A percentile compares a stretch with the other conserved stretches of the same genome.
phyloP scores from a whole-genome alignment of 1,284 basidiomycete genomes.

The Irpex sp. region DNA sequence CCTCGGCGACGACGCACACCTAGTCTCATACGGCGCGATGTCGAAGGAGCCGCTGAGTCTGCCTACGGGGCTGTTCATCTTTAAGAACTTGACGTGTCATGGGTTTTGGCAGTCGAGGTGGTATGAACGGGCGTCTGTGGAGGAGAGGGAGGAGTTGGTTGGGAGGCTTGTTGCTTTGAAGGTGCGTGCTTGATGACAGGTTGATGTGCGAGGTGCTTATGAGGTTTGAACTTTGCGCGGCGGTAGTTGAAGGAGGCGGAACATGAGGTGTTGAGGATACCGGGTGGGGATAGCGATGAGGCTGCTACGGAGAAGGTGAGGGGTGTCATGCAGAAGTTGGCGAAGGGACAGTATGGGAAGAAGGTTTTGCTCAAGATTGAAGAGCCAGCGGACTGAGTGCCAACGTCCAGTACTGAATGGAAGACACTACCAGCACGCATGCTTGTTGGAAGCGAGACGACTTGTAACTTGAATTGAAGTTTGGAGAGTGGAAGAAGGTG shows the following conservation, averaged over 20 bases:
- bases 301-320: constrained; percentile 46
- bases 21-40: constrained; percentile 89
- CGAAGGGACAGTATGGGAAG: constrained; percentile 59
- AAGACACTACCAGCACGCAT: no score
- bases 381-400: constrained; percentile 10
- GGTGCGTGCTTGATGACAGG: constrained; percentile 32
- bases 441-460: no score
- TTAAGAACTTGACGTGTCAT: constrained; percentile 68
- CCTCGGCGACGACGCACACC: constrained; percentile 60
- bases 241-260: constrained; percentile 60
- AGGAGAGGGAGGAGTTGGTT: constrained; percentile 44
- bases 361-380: constrained; percentile 67
- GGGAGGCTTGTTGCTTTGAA: constrained; percentile 49
- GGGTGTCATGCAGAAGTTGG: constrained; percentile 43
- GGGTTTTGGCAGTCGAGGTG: constrained; percentile 80
- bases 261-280: constrained; percentile 61
- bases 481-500: no score
- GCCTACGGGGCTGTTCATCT: constrained; percentile 80
- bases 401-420: no score
- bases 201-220: not conserved
- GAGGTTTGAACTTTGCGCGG: not conserved
- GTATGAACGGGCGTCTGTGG: constrained; percentile 46
- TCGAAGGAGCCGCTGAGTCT: constrained; percentile 75
- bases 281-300: constrained; percentile 44
- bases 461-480: no score